These are phyloP conservation scores for Sporothrix sp. DNA, from an alignment of 2,329 filamentous ascomycete species.

Conservation along the genomic window DNA sequence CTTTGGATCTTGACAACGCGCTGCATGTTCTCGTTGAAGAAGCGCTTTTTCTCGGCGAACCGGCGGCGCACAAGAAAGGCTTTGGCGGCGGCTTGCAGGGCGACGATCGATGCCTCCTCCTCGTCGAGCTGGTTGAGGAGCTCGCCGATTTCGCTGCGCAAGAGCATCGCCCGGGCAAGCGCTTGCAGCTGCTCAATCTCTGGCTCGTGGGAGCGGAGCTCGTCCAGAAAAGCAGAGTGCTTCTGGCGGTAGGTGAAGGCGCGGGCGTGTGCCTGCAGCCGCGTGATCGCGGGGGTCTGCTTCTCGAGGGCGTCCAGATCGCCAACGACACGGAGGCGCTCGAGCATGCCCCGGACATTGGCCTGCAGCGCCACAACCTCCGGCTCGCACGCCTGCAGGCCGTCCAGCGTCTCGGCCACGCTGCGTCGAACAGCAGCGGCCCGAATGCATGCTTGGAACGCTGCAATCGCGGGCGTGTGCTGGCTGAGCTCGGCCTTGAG, in stretches of 20 bases:
- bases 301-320: slow-evolving; percentile 47
- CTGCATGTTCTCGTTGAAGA: slow-evolving; percentile 94
- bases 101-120: slow-evolving; percentile 66
- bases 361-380: slow-evolving; percentile 47
- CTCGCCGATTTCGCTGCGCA: slow-evolving; percentile 63
- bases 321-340: slow-evolving; percentile 39
- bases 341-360: slow-evolving; percentile 50
- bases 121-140: slow-evolving; percentile 69
- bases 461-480: slow-evolving; percentile 34
- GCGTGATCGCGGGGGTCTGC: slow-evolving; percentile 46
- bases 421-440: slow-evolving; percentile 45
- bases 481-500: slow-evolving; percentile 40
- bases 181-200: slow-evolving; percentile 64
- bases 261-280: slow-evolving; percentile 57
- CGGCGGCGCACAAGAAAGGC: slow-evolving; percentile 62
- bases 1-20: slow-evolving; percentile 99
- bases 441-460: slow-evolving; percentile 43
- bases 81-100: slow-evolving; percentile 64
- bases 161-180: slow-evolving; percentile 66
- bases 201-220: slow-evolving; percentile 58
- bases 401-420: slow-evolving; percentile 38
- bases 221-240: slow-evolving; percentile 53
- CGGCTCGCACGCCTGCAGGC: slow-evolving; percentile 36
- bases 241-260: slow-evolving; percentile 55
- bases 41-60: slow-evolving; percentile 77